phyloP scores from a whole-genome alignment of 2,329 filamentous ascomycete genomes.

The Blastomyces emzantsi region DNA sequence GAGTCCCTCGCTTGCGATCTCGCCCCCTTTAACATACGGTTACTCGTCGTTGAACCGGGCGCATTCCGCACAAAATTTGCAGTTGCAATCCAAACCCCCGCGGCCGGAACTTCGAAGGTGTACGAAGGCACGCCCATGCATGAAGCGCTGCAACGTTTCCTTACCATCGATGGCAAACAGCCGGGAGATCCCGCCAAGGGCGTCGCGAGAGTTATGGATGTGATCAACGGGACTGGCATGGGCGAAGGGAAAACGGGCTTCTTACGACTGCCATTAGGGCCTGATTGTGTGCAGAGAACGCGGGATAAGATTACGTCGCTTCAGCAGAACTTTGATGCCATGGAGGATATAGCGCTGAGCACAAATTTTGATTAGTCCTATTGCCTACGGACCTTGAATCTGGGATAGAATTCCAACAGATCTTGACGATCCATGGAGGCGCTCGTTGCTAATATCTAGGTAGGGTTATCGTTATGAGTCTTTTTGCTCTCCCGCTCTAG shows the following conservation, averaged over 20 bases:
- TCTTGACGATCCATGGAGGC: not conserved
- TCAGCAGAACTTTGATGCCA: constrained; percentile 16
- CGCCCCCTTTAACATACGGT: constrained; percentile 21
- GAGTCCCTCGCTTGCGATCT: constrained; percentile 22
- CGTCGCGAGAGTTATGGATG: constrained; percentile 22
- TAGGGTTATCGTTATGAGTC: not conserved
- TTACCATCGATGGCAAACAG: constrained; percentile 17
- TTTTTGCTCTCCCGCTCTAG: not conserved
- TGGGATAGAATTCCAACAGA: not conserved
- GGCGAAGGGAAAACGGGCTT: constrained; percentile 20
- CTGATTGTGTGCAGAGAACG: constrained; percentile 20
- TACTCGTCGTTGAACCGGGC: constrained; percentile 23
- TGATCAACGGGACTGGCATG: constrained; percentile 21
- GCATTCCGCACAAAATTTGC: constrained; percentile 23
- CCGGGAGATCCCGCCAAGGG: constrained; percentile 23
- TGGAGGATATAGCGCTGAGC: constrained; percentile 15
- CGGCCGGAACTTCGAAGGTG: constrained; percentile 16
- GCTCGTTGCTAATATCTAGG: too few relatives aligned
- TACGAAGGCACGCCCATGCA: constrained; percentile 18
- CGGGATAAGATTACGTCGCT: constrained; percentile 17
- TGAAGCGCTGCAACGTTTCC: constrained; percentile 13
- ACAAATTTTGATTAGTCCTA: not conserved
- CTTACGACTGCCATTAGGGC: constrained; percentile 22
- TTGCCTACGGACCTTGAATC: not conserved
- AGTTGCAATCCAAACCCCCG: constrained; percentile 14